These are phyloP conservation scores for Fusarium duplospermum DNA, from an alignment of 2,329 filamentous ascomycete genomes.

Conservation along the genomic window DNA sequence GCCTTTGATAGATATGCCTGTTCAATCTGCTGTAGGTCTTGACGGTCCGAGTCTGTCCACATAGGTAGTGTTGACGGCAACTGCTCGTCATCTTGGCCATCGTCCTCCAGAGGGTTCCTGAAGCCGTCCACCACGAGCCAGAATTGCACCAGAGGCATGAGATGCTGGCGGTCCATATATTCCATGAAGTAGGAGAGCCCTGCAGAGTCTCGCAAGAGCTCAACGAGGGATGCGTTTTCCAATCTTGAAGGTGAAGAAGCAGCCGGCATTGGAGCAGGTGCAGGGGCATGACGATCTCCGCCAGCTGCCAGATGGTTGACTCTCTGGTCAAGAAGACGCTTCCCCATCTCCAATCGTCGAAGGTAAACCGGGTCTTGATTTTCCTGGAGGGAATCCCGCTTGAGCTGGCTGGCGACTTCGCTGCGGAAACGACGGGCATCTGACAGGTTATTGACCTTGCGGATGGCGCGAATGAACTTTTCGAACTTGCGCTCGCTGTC, in stretches of 20 bases:
- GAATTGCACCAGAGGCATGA: slow-evolving; percentile 94
- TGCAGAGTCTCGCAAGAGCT: slow-evolving; percentile 89
- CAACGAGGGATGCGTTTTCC: slow-evolving; percentile 80
- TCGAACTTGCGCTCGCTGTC: slow-evolving; percentile 96
- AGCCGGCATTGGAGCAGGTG: slow-evolving; percentile 35
- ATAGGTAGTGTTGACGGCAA: slow-evolving; percentile 70
- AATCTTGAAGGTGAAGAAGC: slow-evolving; percentile 67
- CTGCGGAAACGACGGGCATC: slow-evolving; percentile 93
- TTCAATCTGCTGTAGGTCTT: slow-evolving; percentile 90
- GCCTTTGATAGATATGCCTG: slow-evolving; percentile 87
- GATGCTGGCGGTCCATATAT: slow-evolving; percentile 91
- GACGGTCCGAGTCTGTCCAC: slow-evolving; percentile 87
- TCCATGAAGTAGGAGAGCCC: slow-evolving; percentile 99
- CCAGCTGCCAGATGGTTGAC: slow-evolving; percentile 83
- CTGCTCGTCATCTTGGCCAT: slow-evolving; percentile 72
- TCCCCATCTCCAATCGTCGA: slow-evolving; percentile 90
- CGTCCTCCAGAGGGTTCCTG: slow-evolving; percentile 90
- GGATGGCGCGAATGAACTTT: slow-evolving; percentile 89
- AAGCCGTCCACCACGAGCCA: slow-evolving; percentile 99
- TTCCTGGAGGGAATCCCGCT: slow-evolving; percentile 82
- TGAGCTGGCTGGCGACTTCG: slow-evolving; percentile 91
- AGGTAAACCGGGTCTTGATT: slow-evolving; percentile 88
- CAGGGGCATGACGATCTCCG: slow-evolving; percentile 59
- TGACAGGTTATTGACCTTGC: slow-evolving; percentile 89
- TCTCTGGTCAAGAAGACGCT: slow-evolving; percentile 88